These are phyloP conservation scores for Annulohypoxylon stygium DNA, from an alignment of 495 filamentous ascomycete species.

Conservation along the genomic window DNA sequence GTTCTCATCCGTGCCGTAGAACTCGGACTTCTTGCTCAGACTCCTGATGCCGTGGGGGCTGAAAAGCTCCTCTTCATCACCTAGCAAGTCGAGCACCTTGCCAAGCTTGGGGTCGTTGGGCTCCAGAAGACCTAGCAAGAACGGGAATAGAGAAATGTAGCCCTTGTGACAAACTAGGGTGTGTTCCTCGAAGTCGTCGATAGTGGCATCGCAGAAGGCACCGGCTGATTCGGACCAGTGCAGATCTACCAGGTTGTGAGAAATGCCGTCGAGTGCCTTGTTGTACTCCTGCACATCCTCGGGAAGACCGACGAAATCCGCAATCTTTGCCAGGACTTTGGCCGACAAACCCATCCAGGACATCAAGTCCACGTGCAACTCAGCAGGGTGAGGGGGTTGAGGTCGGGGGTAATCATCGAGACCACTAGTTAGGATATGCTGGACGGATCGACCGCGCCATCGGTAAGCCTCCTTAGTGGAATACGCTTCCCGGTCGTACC, in stretches of 20 bases:
- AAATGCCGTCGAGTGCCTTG: conserved; percentile 81
- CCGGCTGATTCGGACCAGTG: conserved; percentile 87
- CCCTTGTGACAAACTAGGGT: conserved; percentile 94
- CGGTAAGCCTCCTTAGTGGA: conserved; percentile 91
- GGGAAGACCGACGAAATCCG: conserved; percentile 73
- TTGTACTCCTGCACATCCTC: conserved; percentile 81
- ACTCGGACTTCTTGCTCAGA: conserved; percentile 83
- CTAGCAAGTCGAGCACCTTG: conserved; percentile 79
- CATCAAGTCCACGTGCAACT: conserved; percentile 94
- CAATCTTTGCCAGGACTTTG: conserved; percentile 81
- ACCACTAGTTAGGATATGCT: conserved; percentile 91
- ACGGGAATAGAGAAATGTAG: conserved; percentile 94
- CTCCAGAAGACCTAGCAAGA: conserved; percentile 80
- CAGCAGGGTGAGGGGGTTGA: conserved; percentile 96
- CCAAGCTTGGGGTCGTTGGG: conserved; percentile 79
- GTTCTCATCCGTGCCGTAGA: conserved; percentile 92
- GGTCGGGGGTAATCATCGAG: conserved; percentile 96
- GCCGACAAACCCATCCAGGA: conserved; percentile 98
- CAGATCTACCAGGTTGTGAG: conserved; percentile 89
- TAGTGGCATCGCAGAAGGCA: conserved; percentile 93
- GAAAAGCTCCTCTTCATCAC: conserved; percentile 87
- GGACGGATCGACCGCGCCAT: conserved; percentile 90
- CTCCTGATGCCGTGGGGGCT: conserved; percentile 87
- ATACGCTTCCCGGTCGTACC: conserved; percentile 88
- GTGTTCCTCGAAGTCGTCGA: conserved; percentile 95